phyloP scores from a whole-genome alignment of 2,329 filamentous ascomycete species.

The Cordyceps militaris region DNA sequence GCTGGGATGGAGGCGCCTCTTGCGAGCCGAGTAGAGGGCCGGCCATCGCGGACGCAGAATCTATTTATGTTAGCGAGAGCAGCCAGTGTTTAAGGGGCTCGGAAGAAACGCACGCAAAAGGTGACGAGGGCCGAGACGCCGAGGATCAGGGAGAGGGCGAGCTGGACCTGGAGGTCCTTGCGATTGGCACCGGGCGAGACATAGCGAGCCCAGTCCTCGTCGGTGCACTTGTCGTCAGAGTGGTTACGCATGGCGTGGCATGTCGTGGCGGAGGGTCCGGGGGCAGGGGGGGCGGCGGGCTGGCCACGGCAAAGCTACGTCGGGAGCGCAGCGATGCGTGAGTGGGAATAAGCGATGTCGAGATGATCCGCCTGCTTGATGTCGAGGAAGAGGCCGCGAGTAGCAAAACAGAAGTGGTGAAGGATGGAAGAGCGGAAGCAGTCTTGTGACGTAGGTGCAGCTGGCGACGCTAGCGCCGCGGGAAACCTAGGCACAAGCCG shows the following conservation, averaged over 20 bases:
- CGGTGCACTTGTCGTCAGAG: constrained; percentile 19
- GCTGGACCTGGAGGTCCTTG: constrained; percentile 54
- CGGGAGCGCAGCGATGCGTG: not conserved
- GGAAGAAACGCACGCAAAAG: constrained; percentile 58
- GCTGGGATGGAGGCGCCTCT: constrained; percentile 58
- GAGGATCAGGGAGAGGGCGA: constrained; percentile 63
- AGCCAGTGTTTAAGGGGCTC: not conserved
- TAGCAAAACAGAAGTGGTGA: not conserved
- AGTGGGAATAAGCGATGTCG: not conserved
- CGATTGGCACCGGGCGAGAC: constrained; percentile 12
- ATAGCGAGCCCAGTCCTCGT: constrained; percentile 13
- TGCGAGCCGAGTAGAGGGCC: constrained; percentile 80
- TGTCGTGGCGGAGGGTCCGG: not conserved
- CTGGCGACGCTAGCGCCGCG: not conserved
- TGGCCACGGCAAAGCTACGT: not conserved
- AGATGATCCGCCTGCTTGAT: not conserved
- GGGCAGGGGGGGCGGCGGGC: not conserved
- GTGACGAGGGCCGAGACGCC: constrained; percentile 64
- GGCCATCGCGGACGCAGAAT: constrained; percentile 87
- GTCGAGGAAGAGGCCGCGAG: not conserved
- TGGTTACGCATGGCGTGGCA: constrained; percentile 14
- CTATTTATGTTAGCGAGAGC: constrained; percentile 34
- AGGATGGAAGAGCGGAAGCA: not conserved
- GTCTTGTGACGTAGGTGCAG: constrained; percentile 6
- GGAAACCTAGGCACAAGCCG: not conserved